Conservation (phyloP, 2,329 filamentous ascomycete genomes). For the Gyromitra esculenta region DNA sequence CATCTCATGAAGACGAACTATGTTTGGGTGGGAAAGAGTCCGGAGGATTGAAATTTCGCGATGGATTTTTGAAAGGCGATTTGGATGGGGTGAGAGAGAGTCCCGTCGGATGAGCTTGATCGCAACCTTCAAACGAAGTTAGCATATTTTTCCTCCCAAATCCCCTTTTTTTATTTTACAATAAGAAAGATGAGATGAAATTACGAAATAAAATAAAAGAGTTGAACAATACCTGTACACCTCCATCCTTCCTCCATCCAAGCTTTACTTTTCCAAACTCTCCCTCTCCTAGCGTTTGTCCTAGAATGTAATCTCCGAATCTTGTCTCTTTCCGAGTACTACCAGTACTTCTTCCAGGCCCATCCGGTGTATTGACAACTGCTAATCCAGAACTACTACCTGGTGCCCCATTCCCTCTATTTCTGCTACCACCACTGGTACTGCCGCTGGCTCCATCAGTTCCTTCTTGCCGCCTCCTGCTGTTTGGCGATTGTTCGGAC, state of each 20-base stretch:
- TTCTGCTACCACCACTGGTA: slow-evolving; percentile 43
- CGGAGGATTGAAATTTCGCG: slow-evolving; percentile 92
- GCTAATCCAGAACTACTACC: slow-evolving; percentile 42
- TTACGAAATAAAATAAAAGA: slow-evolving; percentile 5
- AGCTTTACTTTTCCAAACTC: slow-evolving; percentile 99
- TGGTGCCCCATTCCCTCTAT: slow-evolving; percentile 40
- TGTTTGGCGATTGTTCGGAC: slow-evolving; percentile 46
- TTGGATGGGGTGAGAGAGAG: slow-evolving; percentile 85
- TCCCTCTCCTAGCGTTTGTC: slow-evolving; percentile 94
- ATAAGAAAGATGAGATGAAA: slow-evolving; percentile 1
- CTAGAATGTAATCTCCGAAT: slow-evolving; percentile 94
- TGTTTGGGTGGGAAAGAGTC: slow-evolving; percentile 92
- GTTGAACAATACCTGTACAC: slow-evolving; percentile 71
- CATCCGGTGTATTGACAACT: slow-evolving; percentile 55
- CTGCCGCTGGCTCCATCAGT: slow-evolving; percentile 47
- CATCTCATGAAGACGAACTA: slow-evolving; percentile 97
- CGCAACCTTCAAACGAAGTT: slow-evolving; percentile 71
- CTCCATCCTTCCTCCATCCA: slow-evolving; percentile 96
- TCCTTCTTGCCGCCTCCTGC: slow-evolving; percentile 45
- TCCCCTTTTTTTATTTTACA: neutral
- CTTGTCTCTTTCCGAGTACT: slow-evolving; percentile 76
- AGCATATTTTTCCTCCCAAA: slow-evolving; percentile 11
- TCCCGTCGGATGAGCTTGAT: slow-evolving; percentile 98
- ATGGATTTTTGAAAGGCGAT: slow-evolving; percentile 92
- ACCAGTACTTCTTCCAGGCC: slow-evolving; percentile 60